Evolutionary conservation across 2,329 filamentous ascomycete species (phyloP).

Genomic region (Setomelanomma holmii): DNA sequence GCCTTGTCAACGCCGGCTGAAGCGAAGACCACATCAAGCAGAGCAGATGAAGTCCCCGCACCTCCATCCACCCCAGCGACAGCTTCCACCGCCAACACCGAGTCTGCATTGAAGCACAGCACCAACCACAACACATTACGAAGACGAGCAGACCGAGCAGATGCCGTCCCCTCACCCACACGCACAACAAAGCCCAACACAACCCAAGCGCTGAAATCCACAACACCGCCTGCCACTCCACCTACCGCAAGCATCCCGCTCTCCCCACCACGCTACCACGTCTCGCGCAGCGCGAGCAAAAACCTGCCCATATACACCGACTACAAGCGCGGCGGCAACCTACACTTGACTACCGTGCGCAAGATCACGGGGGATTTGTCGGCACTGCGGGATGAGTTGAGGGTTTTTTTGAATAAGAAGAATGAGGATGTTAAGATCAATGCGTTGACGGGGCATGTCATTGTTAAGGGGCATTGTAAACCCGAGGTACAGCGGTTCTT

Average conservation of each 20-base stretch:
- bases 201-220: background rate
- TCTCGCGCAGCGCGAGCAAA: slow-evolving; percentile 73
- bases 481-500: slow-evolving; percentile 19
- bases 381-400: slow-evolving; percentile 70
- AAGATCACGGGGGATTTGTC: slow-evolving; percentile 77
- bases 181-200: slow-evolving; percentile 7
- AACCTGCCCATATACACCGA: slow-evolving; percentile 80
- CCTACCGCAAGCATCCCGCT: slow-evolving; percentile 10
- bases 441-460: slow-evolving; percentile 72
- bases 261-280: slow-evolving; percentile 64
- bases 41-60: slow-evolving; percentile 1
- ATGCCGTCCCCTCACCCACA: slow-evolving; percentile 13
- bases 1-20: background rate
- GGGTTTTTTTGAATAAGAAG: slow-evolving; percentile 63
- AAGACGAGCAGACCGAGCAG: slow-evolving; percentile 10
- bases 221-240: slow-evolving; percentile 5
- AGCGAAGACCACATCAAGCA: background rate
- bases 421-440: slow-evolving; percentile 64
- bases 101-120: background rate
- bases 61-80: slow-evolving; percentile 1
- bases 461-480: slow-evolving; percentile 39
- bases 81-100: background rate
- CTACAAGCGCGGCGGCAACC: slow-evolving; percentile 76
- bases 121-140: no score
- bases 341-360: slow-evolving; percentile 76